phyloP scores from a whole-genome alignment of 2,329 filamentous ascomycete species.

The Fusarium lateritium region DNA sequence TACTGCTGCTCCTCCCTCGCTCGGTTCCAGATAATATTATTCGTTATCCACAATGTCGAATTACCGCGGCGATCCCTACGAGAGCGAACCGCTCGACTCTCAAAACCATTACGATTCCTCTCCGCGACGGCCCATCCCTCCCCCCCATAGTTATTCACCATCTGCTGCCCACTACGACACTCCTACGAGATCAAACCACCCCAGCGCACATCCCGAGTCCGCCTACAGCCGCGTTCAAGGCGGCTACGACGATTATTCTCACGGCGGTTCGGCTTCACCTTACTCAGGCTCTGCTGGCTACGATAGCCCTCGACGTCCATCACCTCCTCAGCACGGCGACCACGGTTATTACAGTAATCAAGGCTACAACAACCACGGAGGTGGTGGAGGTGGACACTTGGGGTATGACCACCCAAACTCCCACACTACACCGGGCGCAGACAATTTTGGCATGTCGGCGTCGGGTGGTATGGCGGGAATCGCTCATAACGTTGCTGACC shows the following conservation, averaged over 20 bases:
- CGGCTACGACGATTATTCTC: constrained; percentile 40
- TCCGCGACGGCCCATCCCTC: constrained; percentile 40
- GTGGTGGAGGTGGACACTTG: constrained; percentile 43
- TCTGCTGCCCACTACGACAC: constrained; percentile 49
- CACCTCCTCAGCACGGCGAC: constrained; percentile 39
- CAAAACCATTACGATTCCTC: constrained; percentile 46
- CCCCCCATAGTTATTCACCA: constrained; percentile 44
- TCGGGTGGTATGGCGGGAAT: constrained; percentile 78
- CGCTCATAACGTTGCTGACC: constrained; percentile 75
- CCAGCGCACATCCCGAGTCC: constrained; percentile 47
- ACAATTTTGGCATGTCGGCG: constrained; percentile 76
- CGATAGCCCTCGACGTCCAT: constrained; percentile 42
- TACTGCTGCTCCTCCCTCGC: constrained; percentile 22
- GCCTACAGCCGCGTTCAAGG: constrained; percentile 40
- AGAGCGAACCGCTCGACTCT: constrained; percentile 56
- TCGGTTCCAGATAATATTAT: constrained; percentile 28
- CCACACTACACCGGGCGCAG: constrained; percentile 70
- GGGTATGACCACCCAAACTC: constrained; percentile 46
- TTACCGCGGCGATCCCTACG: constrained; percentile 53
- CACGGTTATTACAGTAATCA: constrained; percentile 38
- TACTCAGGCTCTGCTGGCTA: constrained; percentile 43
- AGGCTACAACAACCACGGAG: constrained; percentile 37
- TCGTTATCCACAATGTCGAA: constrained; percentile 51
- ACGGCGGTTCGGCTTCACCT: constrained; percentile 33
- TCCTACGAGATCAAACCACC: constrained; percentile 41